Evolutionary conservation across 495 filamentous ascomycete species (phyloP).

Genomic region (Neurospora terricola): DNA sequence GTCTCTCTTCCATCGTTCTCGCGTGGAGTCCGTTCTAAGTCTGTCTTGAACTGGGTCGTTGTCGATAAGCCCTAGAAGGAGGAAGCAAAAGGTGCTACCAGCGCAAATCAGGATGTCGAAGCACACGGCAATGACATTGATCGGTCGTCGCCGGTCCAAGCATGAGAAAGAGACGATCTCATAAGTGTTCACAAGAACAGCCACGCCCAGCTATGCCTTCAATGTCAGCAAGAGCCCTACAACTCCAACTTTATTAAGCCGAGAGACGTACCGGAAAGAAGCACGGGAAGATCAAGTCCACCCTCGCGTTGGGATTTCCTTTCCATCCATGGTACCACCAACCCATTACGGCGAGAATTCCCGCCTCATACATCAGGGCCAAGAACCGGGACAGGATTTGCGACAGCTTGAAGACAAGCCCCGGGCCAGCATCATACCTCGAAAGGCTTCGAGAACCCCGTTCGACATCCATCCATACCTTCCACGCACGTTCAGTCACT

Average conservation of each 20-base stretch:
- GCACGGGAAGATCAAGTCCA: slow-evolving; percentile 17
- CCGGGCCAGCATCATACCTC: slow-evolving; percentile 2
- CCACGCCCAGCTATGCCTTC: slow-evolving; percentile 6
- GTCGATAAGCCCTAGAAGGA: slow-evolving; percentile 10
- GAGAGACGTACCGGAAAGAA: slow-evolving; percentile 17
- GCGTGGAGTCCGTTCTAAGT: neutral
- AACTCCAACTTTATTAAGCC: neutral
- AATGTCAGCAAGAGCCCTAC: neutral
- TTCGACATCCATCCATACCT: neutral
- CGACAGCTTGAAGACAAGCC: slow-evolving; percentile 9
- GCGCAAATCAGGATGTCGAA: slow-evolving; percentile 12
- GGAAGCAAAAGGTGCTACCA: slow-evolving; percentile 16
- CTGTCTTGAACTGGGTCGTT: neutral
- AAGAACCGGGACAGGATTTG: slow-evolving; percentile 9
- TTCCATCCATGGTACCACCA: slow-evolving; percentile 13
- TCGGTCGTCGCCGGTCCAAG: slow-evolving; percentile 4
- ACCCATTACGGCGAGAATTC: slow-evolving; percentile 8
- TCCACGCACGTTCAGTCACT: neutral
- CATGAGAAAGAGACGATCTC: slow-evolving; percentile 14
- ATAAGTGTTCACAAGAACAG: slow-evolving; percentile 8
- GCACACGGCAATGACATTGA: slow-evolving; percentile 13
- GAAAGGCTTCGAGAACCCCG: neutral
- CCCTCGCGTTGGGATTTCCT: slow-evolving; percentile 7
- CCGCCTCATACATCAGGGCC: slow-evolving; percentile 8
- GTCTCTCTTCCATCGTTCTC: slow-evolving; percentile 9